Percentiles rank a stretch among this genome's conserved stretches.
These are phyloP conservation scores for Neonectria neomacrospora DNA, from an alignment of 2,329 filamentous ascomycete species.

Conservation along the genomic window DNA sequence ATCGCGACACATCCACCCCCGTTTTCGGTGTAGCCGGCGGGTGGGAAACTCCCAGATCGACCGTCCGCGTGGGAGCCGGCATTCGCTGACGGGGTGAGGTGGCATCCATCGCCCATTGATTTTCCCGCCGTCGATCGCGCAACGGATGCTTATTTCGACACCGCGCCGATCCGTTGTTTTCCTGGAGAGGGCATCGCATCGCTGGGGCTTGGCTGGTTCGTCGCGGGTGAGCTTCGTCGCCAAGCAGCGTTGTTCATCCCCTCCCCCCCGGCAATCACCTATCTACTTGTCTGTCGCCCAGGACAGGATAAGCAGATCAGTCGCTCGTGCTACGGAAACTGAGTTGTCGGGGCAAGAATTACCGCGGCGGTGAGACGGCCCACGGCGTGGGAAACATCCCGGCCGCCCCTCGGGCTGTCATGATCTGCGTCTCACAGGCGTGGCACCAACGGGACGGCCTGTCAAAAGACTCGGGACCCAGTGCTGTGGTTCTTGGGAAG, in stretches of 20 bases:
- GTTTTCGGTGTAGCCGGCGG: background rate
- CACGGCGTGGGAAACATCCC: background rate
- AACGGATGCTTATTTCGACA: constrained; percentile 18
- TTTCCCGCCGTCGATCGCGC: constrained; percentile 5
- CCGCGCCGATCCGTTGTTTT: constrained; percentile 1
- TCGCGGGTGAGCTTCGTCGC: constrained; percentile 16
- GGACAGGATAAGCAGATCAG: constrained; percentile 6
- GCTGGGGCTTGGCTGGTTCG: background rate
- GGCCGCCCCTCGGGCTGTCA: background rate
- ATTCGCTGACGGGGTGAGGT: background rate
- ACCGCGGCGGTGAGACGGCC: constrained; percentile 6
- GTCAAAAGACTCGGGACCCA: constrained; percentile 22
- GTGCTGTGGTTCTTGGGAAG: constrained; percentile 28
- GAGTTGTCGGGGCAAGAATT: background rate
- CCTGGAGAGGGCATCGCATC: background rate
- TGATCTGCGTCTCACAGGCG: constrained; percentile 4
- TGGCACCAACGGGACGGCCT: constrained; percentile 29
- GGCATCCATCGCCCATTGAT: background rate
- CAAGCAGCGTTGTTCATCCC: constrained; percentile 19
- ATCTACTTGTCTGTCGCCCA: background rate
- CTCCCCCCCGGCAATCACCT: background rate
- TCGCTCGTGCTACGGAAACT: background rate
- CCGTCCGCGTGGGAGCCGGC: background rate
- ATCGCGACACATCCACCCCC: background rate
- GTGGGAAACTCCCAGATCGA: background rate